Evolutionary conservation across 768 basidiomycete species (phyloP), one percentile per base, ranked within the genome.

Genomic region (Russula dissimulans): DNA sequence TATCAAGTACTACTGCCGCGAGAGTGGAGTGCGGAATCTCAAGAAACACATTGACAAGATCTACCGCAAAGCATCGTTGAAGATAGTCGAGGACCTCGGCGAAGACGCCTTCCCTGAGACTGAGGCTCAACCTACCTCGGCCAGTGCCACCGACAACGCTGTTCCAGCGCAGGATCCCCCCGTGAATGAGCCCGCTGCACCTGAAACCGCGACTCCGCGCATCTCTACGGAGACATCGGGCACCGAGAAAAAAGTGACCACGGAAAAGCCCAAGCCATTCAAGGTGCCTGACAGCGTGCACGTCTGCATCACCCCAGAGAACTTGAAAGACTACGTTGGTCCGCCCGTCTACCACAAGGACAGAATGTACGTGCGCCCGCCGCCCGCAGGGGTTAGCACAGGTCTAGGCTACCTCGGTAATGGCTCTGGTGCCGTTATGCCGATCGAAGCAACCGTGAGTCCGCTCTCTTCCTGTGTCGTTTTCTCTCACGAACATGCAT

Each of bases 31-130:
- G 34, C 79, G 97, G 51, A 93, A 94, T 69, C 69, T 99, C 71
- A 98, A 98, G 84, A 98, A 99, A 75, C 90, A 95, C 68, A 95
- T 99, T 56, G 95, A 99, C 69, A 98, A 98, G 93, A 94, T 99
- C 59, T 98, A 95, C 73, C 84, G 97, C 62, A 99, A 99, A 71
- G 91, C 95, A 14, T 95, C 95, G 0, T 76, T 95, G 65, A 91
- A 88, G 71, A 82, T 99, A 54, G 91, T 98, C 1, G 80, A 86
- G 66, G 91, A 95, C 56, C 81, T 97, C 8, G 93, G 92, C 22
- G 95, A 97, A 69, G 84, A 87, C 4, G 81, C 80, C 0, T 81
- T 95, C 65, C 89, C 92, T 0, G 93, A 94, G 67, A 83, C 87
- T 4, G 64, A 63, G 63, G 66, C 14, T 38, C 69, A n/a, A 63